A percentile compares a stretch with the other conserved stretches of the same genome.
Evolutionary conservation across 1,139 yeast species (phyloP).

Genomic region (Pichiaceae sp.): DNA sequence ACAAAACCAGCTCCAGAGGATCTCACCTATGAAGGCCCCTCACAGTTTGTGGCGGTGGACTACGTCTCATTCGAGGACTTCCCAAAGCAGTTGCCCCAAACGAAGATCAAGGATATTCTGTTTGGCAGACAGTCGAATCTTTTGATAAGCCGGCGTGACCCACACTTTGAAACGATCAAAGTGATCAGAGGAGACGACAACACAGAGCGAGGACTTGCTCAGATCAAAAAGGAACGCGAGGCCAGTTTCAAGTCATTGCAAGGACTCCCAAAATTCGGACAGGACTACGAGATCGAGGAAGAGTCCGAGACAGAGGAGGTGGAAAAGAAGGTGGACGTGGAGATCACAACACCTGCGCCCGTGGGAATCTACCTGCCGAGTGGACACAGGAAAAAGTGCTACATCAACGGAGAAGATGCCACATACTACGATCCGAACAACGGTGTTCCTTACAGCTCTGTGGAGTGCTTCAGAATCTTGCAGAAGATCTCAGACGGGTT

Average conservation of each 20-base stretch:
- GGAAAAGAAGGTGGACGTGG: slow-evolving; percentile 37
- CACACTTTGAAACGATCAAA: slow-evolving; percentile 46
- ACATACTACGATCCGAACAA: slow-evolving; percentile 81
- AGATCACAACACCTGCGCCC: slow-evolving; percentile 58
- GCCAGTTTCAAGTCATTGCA: slow-evolving; percentile 41
- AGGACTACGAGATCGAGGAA: slow-evolving; percentile 34
- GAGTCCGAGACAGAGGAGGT: slow-evolving; percentile 28
- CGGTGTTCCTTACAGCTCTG: slow-evolving; percentile 79
- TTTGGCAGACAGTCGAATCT: slow-evolving; percentile 54
- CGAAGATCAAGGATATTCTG: slow-evolving; percentile 36
- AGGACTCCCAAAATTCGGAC: slow-evolving; percentile 59
- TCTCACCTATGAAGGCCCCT: slow-evolving; percentile 52
- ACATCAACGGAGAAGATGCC: slow-evolving; percentile 72
- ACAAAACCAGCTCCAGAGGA: background rate
- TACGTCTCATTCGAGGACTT: slow-evolving; percentile 41
- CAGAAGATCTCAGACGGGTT: slow-evolving; percentile 60
- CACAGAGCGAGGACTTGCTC: slow-evolving; percentile 17
- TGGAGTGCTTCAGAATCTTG: slow-evolving; percentile 67
- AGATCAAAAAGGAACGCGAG: slow-evolving; percentile 23
- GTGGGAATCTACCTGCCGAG: slow-evolving; percentile 68
- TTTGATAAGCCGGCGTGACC: slow-evolving; percentile 44
- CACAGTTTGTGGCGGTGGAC: slow-evolving; percentile 47
- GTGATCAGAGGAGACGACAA: slow-evolving; percentile 37
- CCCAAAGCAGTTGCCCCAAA: slow-evolving; percentile 22
- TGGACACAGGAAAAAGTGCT: slow-evolving; percentile 61